phyloP scores from a whole-genome alignment of 2,329 filamentous ascomycete species.

The Exophiala oligosperma region DNA sequence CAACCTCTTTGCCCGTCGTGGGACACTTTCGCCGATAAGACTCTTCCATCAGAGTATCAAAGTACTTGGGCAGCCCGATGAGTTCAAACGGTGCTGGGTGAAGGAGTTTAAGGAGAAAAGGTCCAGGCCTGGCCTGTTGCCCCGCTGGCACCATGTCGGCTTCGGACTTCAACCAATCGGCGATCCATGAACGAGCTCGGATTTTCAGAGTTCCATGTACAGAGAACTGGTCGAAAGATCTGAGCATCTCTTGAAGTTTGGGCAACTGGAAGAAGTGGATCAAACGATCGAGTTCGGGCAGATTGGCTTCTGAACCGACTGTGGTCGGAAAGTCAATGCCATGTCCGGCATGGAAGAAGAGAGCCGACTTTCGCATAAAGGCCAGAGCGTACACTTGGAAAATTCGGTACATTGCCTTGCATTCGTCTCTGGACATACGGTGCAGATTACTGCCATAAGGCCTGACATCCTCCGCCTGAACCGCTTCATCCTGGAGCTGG shows the following conservation, averaged over 20 bases:
- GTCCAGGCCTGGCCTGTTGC: conserved; percentile 37
- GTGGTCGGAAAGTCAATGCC: conserved; percentile 83
- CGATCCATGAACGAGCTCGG: conserved; percentile 70
- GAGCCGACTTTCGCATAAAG: conserved; percentile 80
- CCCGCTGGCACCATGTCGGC: conserved; percentile 12
- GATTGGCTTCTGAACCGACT: conserved; percentile 61
- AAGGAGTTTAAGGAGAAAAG: conserved; percentile 50
- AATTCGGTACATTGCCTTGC: conserved; percentile 29
- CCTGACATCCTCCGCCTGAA: neutral
- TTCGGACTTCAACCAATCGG: conserved; percentile 53
- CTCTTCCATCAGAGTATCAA: conserved; percentile 89
- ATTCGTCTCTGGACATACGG: conserved; percentile 10
- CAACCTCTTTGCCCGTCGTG: conserved; percentile 85
- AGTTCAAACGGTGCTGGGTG: conserved; percentile 95
- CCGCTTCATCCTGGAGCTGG: conserved; percentile 3
- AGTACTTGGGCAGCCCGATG: conserved; percentile 87
- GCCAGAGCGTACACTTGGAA: conserved; percentile 82
- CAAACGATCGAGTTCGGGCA: conserved; percentile 79
- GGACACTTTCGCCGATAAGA: conserved; percentile 81
- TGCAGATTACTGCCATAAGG: neutral
- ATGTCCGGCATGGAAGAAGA: conserved; percentile 84
- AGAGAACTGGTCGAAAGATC: conserved; percentile 49
- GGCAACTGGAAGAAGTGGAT: conserved; percentile 74
- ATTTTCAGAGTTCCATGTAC: conserved; percentile 45
- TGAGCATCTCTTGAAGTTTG: conserved; percentile 75